Evolutionary conservation across 345 rosid genomes (phyloP), one percentile per base, ranked within the genome.

Genomic region (Eucalyptus victrix): DNA sequence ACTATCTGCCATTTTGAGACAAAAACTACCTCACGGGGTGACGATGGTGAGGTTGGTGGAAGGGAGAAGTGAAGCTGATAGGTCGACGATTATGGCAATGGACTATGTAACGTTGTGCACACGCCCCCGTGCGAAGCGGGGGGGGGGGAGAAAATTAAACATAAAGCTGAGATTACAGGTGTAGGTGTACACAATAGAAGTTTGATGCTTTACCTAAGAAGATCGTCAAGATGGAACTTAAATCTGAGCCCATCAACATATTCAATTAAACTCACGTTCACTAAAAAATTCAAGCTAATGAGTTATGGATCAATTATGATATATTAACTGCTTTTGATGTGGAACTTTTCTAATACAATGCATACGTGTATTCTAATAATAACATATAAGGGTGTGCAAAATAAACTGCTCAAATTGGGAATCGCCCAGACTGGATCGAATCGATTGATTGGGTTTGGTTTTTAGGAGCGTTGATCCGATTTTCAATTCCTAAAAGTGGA

Each of bases 401-500:
- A 53, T 1, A 53, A 53, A 53, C 2, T 53, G 2, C 26, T 53
- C 5, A 1, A 53, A 53, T 53, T 53, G 2, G 26, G 26, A 53
- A 53, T 53, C 0, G 2, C 58, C 1, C 0, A 1, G 0, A 53
- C 1, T 53, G 0, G 9, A 53, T 53, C 1, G 2, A 53, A 53
- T 2, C 0, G 0, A 21, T 0, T 2, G 5, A 53, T 21, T 19
- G 26, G 26, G 58, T 53, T 8, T 53, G 26, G 58, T 21, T 53
- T 3, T 53, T 21, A 21, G 26, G 26, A 53, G 58, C 4, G 1
- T 21, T 1, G 58, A 1, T 53, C 2, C 0, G 5, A 53, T 53
- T 53, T 53, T 53, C 11, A 2, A 53, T 53, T 21, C 26, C 58
- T 53, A 53, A 53, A 53, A 53, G 58, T 19, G 58, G 58, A 19